These are phyloP conservation scores for Emergomyces orientalis DNA, from an alignment of 2,329 filamentous ascomycete genomes.

Conservation along the genomic window DNA sequence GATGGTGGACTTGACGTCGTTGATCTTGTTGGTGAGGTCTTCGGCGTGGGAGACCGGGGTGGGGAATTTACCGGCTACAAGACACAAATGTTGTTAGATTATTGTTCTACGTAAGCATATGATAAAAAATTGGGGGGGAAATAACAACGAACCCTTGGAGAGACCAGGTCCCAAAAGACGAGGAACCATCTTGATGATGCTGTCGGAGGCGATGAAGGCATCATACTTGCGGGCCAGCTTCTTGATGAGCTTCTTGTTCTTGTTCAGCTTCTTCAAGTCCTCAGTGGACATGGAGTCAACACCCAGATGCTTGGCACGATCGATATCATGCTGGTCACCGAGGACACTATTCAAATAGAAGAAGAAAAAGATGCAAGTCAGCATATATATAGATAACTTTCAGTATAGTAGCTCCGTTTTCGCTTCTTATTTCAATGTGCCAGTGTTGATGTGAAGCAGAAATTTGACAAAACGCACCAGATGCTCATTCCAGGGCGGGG, in stretches of 20 bases:
- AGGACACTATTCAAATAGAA: constrained; percentile 51
- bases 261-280: constrained; percentile 99
- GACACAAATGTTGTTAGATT: constrained; percentile 20
- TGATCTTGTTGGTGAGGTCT: constrained; percentile 90
- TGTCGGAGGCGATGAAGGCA: constrained; percentile 94
- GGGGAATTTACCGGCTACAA: constrained; percentile 93
- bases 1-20: constrained; percentile 99
- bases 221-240: constrained; percentile 99
- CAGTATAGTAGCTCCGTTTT: constrained; percentile 3
- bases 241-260: constrained; percentile 99
- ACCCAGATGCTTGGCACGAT: constrained; percentile 98
- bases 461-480: constrained; percentile 47
- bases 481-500: constrained; percentile 86
- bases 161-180: constrained; percentile 98
- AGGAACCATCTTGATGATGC: constrained; percentile 98
- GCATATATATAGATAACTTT: constrained; percentile 7
- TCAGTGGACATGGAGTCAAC: constrained; percentile 97
- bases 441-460: not conserved
- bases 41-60: constrained; percentile 95
- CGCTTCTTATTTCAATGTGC: not conserved
- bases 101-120: not conserved
- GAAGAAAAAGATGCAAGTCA: constrained; percentile 15
- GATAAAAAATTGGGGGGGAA: too few species aligned
- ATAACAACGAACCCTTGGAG: constrained; percentile 74
- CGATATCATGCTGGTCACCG: constrained; percentile 95